Evolutionary conservation across 371 early-diverging fungal species (phyloP), one percentile per base, ranked within the genome.

Genomic region (Mucor piriformis): DNA sequence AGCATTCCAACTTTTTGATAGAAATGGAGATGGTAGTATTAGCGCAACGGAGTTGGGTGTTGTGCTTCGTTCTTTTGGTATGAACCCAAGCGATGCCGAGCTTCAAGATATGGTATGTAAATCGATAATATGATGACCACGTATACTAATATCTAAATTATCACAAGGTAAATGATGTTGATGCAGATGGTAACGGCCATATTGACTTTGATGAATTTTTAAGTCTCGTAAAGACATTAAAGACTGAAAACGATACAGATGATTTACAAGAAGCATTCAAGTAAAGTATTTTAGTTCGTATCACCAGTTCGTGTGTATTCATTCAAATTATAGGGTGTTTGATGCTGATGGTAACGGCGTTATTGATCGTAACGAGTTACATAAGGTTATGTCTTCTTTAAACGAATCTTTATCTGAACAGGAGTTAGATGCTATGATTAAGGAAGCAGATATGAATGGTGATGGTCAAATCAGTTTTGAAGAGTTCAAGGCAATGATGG

Each of bases 201-300:
- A 91, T 96, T 62, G 97, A 95, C 73, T 95, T 95, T 64, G 77
- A 88, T 48, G 96, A 96, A 71, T 95, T 96, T 74, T 70, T 94
- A 61, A 86, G 91, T 33, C 85, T 95, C 85, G 92, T 94, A 88
- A 91, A 94, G 52, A 68, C 70, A 57, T 57, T 74, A 27, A 72
- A 72, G 42, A 37, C 66, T n/a, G 77, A 64, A 25, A 66, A 68
- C 47, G 72, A 77, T 55, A 55, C 57, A 4, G 78, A 74, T 51
- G 74, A 74, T 61, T 50, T 74, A 24, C 63, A 64, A 44, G 74
- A 74, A 57, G 78, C 77, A n/a, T 77, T 77, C 67, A 67, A 67
- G 77, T 77, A 54, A 58, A 61, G 67, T 61, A 34, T 83, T 88
- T 35, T 82, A 91, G 20, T 40, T 13, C 20, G 12, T 5, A n/a